These are phyloP conservation scores for Mikania micrantha DNA, from an alignment of 129 eudicot species.

Conservation along the genomic window DNA sequence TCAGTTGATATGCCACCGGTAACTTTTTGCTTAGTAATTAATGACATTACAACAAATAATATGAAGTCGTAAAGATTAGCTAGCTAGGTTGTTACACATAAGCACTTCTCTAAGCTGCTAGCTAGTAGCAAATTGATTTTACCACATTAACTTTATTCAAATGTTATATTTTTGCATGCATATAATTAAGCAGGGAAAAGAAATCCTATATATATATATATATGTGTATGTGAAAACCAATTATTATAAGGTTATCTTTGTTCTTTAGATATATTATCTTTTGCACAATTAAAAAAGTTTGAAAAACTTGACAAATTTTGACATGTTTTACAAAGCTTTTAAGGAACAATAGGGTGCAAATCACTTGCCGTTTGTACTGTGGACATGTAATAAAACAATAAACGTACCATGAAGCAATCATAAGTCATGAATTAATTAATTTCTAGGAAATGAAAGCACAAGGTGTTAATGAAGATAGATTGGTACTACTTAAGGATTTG, in stretches of 20 bases:
- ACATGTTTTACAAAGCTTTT: neutral
- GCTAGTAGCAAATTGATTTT: neutral
- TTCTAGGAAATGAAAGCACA: slow-evolving; percentile 79
- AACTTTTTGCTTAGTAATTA: neutral
- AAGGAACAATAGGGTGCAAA: neutral
- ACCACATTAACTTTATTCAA: too few relatives aligned
- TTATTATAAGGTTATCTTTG: neutral
- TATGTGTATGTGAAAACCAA: neutral
- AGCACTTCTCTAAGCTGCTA: too few relatives aligned
- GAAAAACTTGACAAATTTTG: neutral
- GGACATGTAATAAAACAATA: neutral
- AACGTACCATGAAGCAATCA: neutral
- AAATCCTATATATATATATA: too few relatives aligned
- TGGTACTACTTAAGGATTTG: slow-evolving; percentile 60
- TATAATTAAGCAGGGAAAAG: neutral
- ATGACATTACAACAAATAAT: neutral
- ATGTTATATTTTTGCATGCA: neutral
- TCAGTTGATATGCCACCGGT: slow-evolving; percentile 92
- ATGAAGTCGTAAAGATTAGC: too few relatives aligned
- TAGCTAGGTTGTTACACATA: too few relatives aligned
- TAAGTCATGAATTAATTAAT: neutral
- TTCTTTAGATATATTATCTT: neutral
- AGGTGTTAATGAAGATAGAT: slow-evolving; percentile 49
- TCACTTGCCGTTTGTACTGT: neutral
- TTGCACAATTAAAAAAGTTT: neutral